phyloP scores from a whole-genome alignment of 2,329 filamentous ascomycete genomes.

The Alternaria burnsii region DNA sequence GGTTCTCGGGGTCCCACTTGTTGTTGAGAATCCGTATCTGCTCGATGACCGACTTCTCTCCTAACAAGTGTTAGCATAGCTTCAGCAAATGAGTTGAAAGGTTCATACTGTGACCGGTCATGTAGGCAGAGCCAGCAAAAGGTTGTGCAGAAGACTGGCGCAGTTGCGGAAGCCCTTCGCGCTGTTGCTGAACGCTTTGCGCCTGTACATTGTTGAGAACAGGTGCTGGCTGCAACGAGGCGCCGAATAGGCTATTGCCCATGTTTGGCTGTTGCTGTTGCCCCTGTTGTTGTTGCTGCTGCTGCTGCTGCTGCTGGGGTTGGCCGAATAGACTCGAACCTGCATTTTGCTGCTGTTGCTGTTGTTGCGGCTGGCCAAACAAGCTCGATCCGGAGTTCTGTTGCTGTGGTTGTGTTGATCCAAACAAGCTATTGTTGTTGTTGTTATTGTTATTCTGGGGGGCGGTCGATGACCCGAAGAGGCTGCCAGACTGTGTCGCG shows the following conservation, averaged over 20 bases:
- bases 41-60: slow-evolving; percentile 76
- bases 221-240: slow-evolving; percentile 43
- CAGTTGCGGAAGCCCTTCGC: slow-evolving; percentile 48
- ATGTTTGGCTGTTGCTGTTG: slow-evolving; percentile 53
- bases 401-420: slow-evolving; percentile 23
- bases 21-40: slow-evolving; percentile 74
- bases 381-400: slow-evolving; percentile 20
- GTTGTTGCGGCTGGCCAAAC: slow-evolving; percentile 32
- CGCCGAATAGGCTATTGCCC: slow-evolving; percentile 52
- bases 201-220: slow-evolving; percentile 36
- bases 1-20: slow-evolving; percentile 76
- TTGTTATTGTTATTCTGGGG: slow-evolving; percentile 36
- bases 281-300: slow-evolving; percentile 42
- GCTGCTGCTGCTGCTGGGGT: slow-evolving; percentile 51
- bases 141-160: slow-evolving; percentile 41
- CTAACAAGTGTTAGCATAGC: slow-evolving; percentile 48
- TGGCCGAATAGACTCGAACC: slow-evolving; percentile 53
- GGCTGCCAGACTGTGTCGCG: slow-evolving; percentile 21
- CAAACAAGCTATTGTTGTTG: slow-evolving; percentile 22
- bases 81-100: background rate
- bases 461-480: slow-evolving; percentile 31
- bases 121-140: slow-evolving; percentile 34
- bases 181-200: slow-evolving; percentile 50
- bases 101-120: slow-evolving; percentile 42
- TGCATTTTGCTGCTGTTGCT: slow-evolving; percentile 43